Evolutionary conservation across 2,329 filamentous ascomycete species (phyloP).

Genomic region (Colletotrichum higginsianum): DNA sequence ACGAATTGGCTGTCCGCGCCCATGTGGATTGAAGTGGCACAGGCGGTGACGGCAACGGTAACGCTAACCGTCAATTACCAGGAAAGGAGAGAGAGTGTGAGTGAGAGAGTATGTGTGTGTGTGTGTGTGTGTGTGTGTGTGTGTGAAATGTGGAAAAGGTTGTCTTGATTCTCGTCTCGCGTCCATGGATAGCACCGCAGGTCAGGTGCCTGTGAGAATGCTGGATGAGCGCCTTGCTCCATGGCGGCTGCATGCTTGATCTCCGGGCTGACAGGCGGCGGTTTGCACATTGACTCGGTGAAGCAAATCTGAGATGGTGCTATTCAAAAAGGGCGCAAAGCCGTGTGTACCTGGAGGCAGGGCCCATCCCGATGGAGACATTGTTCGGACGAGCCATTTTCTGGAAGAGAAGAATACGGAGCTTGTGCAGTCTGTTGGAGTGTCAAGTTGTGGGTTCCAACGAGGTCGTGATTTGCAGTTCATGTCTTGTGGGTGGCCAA

Average conservation of each 20-base stretch:
- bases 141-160: slow-evolving; percentile 4
- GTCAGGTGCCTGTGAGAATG: slow-evolving; percentile 17
- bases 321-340: slow-evolving; percentile 25
- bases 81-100: neutral
- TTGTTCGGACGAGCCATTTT: slow-evolving; percentile 42
- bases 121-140: neutral
- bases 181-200: slow-evolving; percentile 7
- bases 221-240: neutral
- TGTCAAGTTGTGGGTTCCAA: slow-evolving; percentile 31
- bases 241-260: slow-evolving; percentile 17
- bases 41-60: slow-evolving; percentile 16
- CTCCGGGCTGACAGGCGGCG: slow-evolving; percentile 27
- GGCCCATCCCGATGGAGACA: slow-evolving; percentile 34
- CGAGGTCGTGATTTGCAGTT: slow-evolving; percentile 9
- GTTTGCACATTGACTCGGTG: neutral
- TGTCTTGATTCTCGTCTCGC: neutral
- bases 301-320: neutral
- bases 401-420: slow-evolving; percentile 31
- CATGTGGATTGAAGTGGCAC: neutral
- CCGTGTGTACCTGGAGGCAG: slow-evolving; percentile 7
- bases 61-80: neutral
- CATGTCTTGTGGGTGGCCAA: slow-evolving; percentile 31
- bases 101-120: too few relatives aligned
- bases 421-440: slow-evolving; percentile 9
- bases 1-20: slow-evolving; percentile 9